phyloP scores from a whole-genome alignment of 2,329 filamentous ascomycete species.

The Ramichloridium luteum region DNA sequence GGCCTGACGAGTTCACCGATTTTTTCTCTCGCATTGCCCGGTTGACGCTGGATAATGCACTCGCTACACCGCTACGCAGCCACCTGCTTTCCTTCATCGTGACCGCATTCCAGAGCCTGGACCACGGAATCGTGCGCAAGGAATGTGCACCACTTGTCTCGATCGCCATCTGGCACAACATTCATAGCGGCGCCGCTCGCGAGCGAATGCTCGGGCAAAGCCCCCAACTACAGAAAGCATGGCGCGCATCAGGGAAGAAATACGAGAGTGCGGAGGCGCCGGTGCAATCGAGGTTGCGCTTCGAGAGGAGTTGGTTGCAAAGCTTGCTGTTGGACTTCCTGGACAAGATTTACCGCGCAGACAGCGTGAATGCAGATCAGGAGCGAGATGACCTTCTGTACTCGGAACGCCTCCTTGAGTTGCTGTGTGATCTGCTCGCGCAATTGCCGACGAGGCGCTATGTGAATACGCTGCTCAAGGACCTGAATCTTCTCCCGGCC shows the following conservation, averaged over 20 bases:
- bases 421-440: conserved; percentile 80
- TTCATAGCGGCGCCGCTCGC: conserved; percentile 63
- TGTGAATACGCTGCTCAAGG: conserved; percentile 75
- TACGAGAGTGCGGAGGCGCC: conserved; percentile 76
- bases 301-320: conserved; percentile 90
- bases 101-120: conserved; percentile 83
- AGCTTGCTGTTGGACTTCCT: conserved; percentile 75
- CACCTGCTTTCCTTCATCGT: conserved; percentile 86
- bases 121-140: conserved; percentile 78
- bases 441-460: conserved; percentile 90
- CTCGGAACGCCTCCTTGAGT: conserved; percentile 86
- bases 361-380: conserved; percentile 19
- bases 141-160: conserved; percentile 93
- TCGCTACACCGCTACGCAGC: conserved; percentile 44
- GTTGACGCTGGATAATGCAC: conserved; percentile 53
- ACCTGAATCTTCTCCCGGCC: conserved; percentile 69
- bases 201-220: conserved; percentile 61
- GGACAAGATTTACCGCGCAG: conserved; percentile 50
- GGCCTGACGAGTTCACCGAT: conserved; percentile 69
- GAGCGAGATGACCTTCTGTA: conserved; percentile 54
- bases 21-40: conserved; percentile 84
- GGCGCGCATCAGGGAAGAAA: conserved; percentile 75
- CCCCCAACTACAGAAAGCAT: conserved; percentile 71
- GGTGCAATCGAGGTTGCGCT: conserved; percentile 66
- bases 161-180: conserved; percentile 89